These are phyloP conservation scores for Linnemannia hyalina DNA, from an alignment of 192 early-diverging fungal genomes.

Conservation along the genomic window DNA sequence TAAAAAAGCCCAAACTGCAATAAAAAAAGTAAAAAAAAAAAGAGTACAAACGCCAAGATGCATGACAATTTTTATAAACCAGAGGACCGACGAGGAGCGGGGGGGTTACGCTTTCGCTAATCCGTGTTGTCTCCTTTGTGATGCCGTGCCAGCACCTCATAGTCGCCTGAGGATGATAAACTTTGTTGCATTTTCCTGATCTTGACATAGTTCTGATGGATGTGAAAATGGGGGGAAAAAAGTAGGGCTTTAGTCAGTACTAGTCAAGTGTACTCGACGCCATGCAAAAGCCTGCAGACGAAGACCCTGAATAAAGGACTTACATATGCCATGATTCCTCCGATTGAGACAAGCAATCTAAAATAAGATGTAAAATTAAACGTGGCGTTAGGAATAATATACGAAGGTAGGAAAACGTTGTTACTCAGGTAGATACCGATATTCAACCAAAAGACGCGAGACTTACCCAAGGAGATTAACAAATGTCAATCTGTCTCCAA, in stretches of 20 bases:
- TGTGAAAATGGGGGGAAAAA: neutral
- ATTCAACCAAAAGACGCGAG: conserved; percentile 14
- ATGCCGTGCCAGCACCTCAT: conserved; percentile 31
- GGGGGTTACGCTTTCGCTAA: neutral
- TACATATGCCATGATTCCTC: conserved; percentile 70
- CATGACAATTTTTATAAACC: neutral
- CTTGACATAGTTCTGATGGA: conserved; percentile 42
- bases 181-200: conserved; percentile 45
- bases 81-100: neutral
- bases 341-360: conserved; percentile 68
- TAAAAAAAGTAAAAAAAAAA: neutral
- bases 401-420: neutral
- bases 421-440: conserved; percentile 27
- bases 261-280: neutral
- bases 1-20: neutral
- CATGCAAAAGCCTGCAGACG: neutral
- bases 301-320: conserved; percentile 2
- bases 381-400: neutral
- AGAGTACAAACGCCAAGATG: neutral
- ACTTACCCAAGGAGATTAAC: conserved; percentile 75
- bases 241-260: neutral
- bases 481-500: conserved; percentile 77
- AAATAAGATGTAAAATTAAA: neutral
- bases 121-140: conserved; percentile 47
- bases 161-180: conserved; percentile 21